Percentiles rank a stretch among this genome's conserved stretches.
These are phyloP conservation scores for Neurospora sp. DNA, from an alignment of 495 filamentous ascomycete species.

Conservation along the genomic window DNA sequence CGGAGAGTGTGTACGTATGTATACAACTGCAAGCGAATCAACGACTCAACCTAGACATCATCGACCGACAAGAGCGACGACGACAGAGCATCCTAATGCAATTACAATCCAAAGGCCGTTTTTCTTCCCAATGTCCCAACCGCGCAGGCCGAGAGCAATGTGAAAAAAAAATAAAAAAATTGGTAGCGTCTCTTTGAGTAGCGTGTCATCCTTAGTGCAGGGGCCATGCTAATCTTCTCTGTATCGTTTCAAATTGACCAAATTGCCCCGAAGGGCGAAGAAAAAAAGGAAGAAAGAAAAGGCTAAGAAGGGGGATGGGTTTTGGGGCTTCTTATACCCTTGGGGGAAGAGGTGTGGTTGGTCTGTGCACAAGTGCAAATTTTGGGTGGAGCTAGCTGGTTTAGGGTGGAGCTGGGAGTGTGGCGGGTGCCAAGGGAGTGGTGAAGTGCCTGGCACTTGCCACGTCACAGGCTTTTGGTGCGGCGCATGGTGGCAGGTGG, in stretches of 20 bases:
- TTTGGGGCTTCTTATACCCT: slow-evolving; percentile 6
- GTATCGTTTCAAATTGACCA: slow-evolving; percentile 34
- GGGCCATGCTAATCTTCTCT: slow-evolving; percentile 99
- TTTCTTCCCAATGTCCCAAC: slow-evolving; percentile 21
- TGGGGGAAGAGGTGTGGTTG: background rate
- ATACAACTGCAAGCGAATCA: background rate
- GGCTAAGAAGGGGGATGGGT: slow-evolving; percentile 4
- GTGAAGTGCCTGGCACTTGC: background rate
- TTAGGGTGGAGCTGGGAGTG: background rate
- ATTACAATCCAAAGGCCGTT: background rate
- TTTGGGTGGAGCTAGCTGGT: background rate
- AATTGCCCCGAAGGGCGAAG: slow-evolving; percentile 22
- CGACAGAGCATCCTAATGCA: background rate
- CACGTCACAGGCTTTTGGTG: background rate
- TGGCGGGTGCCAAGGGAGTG: background rate
- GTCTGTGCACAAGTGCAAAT: slow-evolving; percentile 17
- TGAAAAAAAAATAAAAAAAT: slow-evolving; percentile 68
- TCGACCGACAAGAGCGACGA: background rate
- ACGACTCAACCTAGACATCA: background rate
- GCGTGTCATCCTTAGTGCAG: slow-evolving; percentile 99
- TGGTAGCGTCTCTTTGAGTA: slow-evolving; percentile 94
- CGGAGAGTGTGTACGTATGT: background rate
- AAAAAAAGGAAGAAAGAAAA: slow-evolving; percentile 16
- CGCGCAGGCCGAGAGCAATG: slow-evolving; percentile 17
- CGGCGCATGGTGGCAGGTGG: background rate